phyloP scores from a whole-genome alignment of 129 eudicot species.

The Sambucus nigra region DNA sequence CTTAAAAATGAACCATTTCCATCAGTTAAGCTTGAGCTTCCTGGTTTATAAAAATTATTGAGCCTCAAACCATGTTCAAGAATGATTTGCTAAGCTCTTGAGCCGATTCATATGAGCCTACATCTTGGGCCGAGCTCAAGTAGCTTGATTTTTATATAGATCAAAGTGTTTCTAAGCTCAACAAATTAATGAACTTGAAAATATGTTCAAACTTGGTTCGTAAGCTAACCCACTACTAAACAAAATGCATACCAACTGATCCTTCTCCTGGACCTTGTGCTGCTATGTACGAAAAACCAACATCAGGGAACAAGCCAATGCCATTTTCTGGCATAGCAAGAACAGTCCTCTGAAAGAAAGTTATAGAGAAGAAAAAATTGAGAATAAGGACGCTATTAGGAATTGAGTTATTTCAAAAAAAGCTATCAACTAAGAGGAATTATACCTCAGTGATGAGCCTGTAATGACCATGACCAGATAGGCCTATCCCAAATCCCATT shows the following conservation, averaged over 20 bases:
- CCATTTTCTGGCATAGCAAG: slow-evolving; percentile 98
- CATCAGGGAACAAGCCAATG: slow-evolving; percentile 91
- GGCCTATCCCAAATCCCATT: slow-evolving; percentile 98
- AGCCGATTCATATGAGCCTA: too few species aligned
- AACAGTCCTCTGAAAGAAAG: slow-evolving; percentile 56
- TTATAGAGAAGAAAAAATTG: slow-evolving; percentile 1
- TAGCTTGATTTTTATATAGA: too few species aligned
- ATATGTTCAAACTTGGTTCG: too few species aligned
- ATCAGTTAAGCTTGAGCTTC: too few species aligned
- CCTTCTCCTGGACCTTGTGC: slow-evolving; percentile 92
- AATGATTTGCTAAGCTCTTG: too few species aligned
- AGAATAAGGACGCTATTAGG: neutral
- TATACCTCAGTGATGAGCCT: slow-evolving; percentile 80
- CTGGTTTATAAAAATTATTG: too few species aligned
- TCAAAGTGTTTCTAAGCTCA: too few species aligned
- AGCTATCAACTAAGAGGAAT: slow-evolving; percentile 7
- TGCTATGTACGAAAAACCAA: slow-evolving; percentile 84
- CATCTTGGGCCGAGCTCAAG: too few species aligned
- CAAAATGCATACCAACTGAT: slow-evolving; percentile 52
- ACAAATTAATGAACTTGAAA: too few species aligned
- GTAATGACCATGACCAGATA: slow-evolving; percentile 94
- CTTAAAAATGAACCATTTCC: too few species aligned
- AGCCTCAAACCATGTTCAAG: too few species aligned
- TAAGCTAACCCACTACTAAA: too few species aligned
- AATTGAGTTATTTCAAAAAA: slow-evolving; percentile 6